Evolutionary conservation across 352 stramenopile genomes (phyloP), one percentile per base, ranked within the genome.

Genomic region (Phytophthora cactorum): DNA sequence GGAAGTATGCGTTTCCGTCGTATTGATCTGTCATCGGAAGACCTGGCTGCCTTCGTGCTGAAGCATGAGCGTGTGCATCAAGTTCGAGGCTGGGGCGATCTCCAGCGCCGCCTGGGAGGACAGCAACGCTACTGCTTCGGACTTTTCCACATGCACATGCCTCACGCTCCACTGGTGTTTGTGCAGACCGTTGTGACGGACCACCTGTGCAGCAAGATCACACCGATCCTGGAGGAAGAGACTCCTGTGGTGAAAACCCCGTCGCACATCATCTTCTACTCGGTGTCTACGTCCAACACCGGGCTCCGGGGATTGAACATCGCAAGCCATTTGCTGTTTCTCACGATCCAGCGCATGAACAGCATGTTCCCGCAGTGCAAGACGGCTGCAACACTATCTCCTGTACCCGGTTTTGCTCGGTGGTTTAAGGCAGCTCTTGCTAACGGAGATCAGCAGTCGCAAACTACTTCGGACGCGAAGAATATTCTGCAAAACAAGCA

Each of bases 231-330:
- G 46, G 70, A 90, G 25, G 46, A 78, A 34, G 82, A 91, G 34
- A 78, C 75, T 2, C 67, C 72, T 0, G 61, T 77, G 11, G 63
- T 82, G 28, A 56, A 52, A 22, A 77, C 76, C 4, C 86, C 84
- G 5, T 88, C 86, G 12, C 88, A 96, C 57, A 84, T 91, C n/a
- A 82, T 96, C 41, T 96, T 94, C 51, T 96, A 96, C 54, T 89
- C 88, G 15, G 90, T 96, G 12, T 93, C 84, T 2, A 96, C 90
- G 54, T 80, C 86, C 17, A 93, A 96, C 63, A 65, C 67, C 15
- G 88, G 88, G 12, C 75, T 96, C n/a, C 84, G 84, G 0, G 88
- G 88, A 38, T 59, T 96, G 25, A 96, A 96, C 57, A 89, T 91
- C 1, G 88, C 84, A 17, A 93, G 84, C 28, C 88, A 96, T 27